Percentiles rank a stretch among this genome's conserved stretches.
phyloP scores from a whole-genome alignment of 164 flowering plant genomes.

The Annona cherimola region DNA sequence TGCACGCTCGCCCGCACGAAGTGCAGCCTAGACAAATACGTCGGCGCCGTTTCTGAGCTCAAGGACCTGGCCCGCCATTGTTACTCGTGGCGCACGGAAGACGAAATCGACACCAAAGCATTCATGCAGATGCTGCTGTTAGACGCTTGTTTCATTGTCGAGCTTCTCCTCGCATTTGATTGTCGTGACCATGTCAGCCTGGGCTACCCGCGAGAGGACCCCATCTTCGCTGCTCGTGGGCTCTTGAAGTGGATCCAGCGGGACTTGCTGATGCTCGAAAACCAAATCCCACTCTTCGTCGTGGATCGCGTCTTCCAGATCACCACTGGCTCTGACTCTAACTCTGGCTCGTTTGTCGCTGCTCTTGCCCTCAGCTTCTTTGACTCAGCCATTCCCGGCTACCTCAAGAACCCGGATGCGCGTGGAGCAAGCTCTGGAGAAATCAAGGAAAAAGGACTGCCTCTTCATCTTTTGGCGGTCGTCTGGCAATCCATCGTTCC shows the following conservation, averaged over 20 bases:
- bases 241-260: conserved; percentile 57
- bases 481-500: too few relatives aligned
- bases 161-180: conserved; percentile 37
- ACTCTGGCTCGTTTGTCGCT: not conserved
- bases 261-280: conserved; percentile 73
- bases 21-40: conserved; percentile 10
- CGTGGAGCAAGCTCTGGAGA: too few relatives aligned
- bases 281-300: conserved; percentile 58
- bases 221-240: conserved; percentile 54
- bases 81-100: not conserved
- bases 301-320: conserved; percentile 39
- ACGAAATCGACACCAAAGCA: conserved; percentile 33
- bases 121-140: conserved; percentile 69
- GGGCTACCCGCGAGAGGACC: conserved; percentile 53
- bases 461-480: too few relatives aligned
- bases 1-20: conserved; percentile 18
- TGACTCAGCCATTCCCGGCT: not conserved
- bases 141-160: conserved; percentile 57
- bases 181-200: conserved; percentile 33
- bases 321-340: not conserved
- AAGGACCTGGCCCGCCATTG: not conserved
- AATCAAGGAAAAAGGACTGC: too few relatives aligned
- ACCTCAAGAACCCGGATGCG: not conserved
- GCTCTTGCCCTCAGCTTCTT: conserved; percentile 1
- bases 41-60: not conserved